A percentile compares a stretch with the other conserved stretches of the same genome.
phyloP scores from a whole-genome alignment of 2,329 filamentous ascomycete genomes.

The Trichoderma guizhouense region DNA sequence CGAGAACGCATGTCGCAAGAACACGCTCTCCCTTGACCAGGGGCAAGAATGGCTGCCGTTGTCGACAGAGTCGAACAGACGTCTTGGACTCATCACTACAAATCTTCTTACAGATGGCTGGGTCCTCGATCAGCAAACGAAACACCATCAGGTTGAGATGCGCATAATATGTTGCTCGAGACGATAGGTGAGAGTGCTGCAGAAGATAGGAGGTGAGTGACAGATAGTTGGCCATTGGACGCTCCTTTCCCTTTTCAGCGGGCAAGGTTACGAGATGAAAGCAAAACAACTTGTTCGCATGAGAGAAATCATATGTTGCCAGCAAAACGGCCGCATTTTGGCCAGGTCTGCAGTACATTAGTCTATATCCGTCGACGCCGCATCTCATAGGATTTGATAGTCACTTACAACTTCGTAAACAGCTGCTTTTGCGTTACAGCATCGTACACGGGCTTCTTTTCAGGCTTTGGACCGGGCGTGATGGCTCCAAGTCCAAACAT shows the following conservation, averaged over 20 bases:
- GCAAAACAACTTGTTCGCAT: slow-evolving; percentile 94
- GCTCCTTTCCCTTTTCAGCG: slow-evolving; percentile 62
- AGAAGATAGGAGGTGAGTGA: slow-evolving; percentile 90
- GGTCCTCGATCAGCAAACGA: slow-evolving; percentile 83
- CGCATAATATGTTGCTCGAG: slow-evolving; percentile 75
- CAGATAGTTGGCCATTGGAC: slow-evolving; percentile 76
- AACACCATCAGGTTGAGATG: slow-evolving; percentile 82
- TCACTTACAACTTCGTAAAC: slow-evolving; percentile 68
- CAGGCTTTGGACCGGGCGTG: slow-evolving; percentile 63
- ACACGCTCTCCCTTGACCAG: slow-evolving; percentile 68
- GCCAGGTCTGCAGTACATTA: slow-evolving; percentile 57
- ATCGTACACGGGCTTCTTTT: slow-evolving; percentile 57
- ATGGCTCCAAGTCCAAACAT: slow-evolving; percentile 82
- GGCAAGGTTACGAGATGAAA: slow-evolving; percentile 70
- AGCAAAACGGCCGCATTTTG: slow-evolving; percentile 76
- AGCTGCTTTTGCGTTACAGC: slow-evolving; percentile 78
- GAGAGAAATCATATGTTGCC: slow-evolving; percentile 86
- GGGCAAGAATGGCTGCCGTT: slow-evolving; percentile 82
- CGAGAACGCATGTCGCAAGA: slow-evolving; percentile 72
- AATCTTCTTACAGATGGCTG: slow-evolving; percentile 74
- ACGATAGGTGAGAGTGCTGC: slow-evolving; percentile 85
- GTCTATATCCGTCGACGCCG: slow-evolving; percentile 19
- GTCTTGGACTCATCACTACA: slow-evolving; percentile 75
- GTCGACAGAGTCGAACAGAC: slow-evolving; percentile 78
- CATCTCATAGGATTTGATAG: background rate